phyloP scores from a whole-genome alignment of 2,329 filamentous ascomycete genomes.

The Lasiodiplodia citricola region DNA sequence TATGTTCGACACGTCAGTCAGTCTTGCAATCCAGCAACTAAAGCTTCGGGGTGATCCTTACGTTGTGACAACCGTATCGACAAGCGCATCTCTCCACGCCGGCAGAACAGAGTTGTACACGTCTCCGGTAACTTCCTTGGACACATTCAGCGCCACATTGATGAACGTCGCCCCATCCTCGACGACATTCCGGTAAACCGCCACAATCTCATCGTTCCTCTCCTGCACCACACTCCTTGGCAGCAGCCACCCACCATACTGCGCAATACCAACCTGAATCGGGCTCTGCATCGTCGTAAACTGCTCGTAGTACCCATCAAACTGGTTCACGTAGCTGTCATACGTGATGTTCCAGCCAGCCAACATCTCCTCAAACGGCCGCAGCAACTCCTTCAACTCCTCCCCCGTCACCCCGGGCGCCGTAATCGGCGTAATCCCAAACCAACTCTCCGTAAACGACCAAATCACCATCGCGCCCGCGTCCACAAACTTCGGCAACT shows the following conservation, averaged over 20 bases:
- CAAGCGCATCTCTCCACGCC: slow-evolving; percentile 2
- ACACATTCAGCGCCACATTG: slow-evolving; percentile 30
- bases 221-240: slow-evolving; percentile 5
- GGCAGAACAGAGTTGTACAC: slow-evolving; percentile 16
- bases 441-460: slow-evolving; percentile 32
- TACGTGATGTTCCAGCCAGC: not conserved
- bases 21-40: not conserved
- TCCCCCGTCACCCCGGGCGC: not conserved
- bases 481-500: not conserved
- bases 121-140: slow-evolving; percentile 25
- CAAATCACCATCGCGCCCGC: slow-evolving; percentile 30
- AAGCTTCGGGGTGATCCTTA: not conserved
- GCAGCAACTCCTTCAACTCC: slow-evolving; percentile 23
- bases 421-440: slow-evolving; percentile 16
- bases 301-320: slow-evolving; percentile 8
- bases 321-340: not conserved
- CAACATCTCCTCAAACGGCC: slow-evolving; percentile 35
- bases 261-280: slow-evolving; percentile 36
- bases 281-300: slow-evolving; percentile 22
- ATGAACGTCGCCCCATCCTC: slow-evolving; percentile 27
- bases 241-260: slow-evolving; percentile 33
- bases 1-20: not conserved
- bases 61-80: not conserved
- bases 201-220: slow-evolving; percentile 32
- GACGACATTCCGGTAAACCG: slow-evolving; percentile 1